These are phyloP conservation scores for Wickerhamiella galacta DNA, from an alignment of 805 yeast genomes.

Conservation along the genomic window DNA sequence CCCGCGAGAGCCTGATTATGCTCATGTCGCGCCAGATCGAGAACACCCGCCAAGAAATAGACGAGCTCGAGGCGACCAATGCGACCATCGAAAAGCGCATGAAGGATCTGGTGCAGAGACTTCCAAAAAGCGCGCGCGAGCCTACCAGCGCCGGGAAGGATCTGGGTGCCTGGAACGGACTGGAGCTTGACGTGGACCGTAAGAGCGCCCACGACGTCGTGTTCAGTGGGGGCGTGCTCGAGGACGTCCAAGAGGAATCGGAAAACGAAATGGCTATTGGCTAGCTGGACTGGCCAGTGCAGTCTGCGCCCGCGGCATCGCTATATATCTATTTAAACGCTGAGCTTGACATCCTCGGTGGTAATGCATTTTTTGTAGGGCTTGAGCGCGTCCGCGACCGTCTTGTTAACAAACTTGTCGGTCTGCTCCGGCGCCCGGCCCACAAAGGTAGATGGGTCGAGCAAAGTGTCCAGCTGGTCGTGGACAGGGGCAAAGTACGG, in stretches of 20 bases:
- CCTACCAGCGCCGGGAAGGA: too few species aligned
- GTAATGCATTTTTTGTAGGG: constrained; percentile 46
- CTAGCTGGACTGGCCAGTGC: background rate
- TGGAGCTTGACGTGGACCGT: background rate
- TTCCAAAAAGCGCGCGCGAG: too few species aligned
- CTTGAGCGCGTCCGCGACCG: constrained; percentile 67
- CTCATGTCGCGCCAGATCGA: constrained; percentile 49
- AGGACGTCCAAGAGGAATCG: background rate
- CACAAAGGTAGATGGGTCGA: constrained; percentile 86
- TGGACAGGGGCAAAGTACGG: constrained; percentile 80
- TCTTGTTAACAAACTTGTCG: constrained; percentile 72
- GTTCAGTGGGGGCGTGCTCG: background rate
- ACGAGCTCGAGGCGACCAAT: constrained; percentile 26
- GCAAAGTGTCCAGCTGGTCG: constrained; percentile 58
- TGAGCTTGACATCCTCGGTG: constrained; percentile 55
- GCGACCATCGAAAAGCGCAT: constrained; percentile 21
- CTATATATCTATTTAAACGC: constrained; percentile 36
- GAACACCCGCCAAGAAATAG: constrained; percentile 15
- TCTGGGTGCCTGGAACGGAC: background rate
- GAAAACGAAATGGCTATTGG: background rate
- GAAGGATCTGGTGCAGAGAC: background rate
- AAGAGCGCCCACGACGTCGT: background rate
- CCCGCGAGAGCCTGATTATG: constrained; percentile 73
- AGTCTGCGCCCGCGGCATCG: background rate
- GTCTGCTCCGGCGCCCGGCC: constrained; percentile 99